Percentiles rank a stretch among this genome's conserved stretches.
These are phyloP conservation scores for Aquilaria malaccensis DNA, from an alignment of 345 rosid species.

Conservation along the genomic window DNA sequence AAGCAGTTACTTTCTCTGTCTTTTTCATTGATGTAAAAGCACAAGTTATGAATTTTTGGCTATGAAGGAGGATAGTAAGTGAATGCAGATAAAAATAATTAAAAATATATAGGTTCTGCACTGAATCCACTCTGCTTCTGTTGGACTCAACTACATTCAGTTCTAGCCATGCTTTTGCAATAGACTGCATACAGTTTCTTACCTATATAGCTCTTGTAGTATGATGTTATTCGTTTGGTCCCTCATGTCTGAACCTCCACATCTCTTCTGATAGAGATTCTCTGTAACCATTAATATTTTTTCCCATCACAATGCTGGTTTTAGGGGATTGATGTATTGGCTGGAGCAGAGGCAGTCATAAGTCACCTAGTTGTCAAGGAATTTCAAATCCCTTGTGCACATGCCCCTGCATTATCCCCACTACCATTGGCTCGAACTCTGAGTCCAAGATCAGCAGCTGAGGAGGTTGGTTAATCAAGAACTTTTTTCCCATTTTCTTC, in stretches of 20 bases:
- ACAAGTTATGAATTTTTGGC: background rate
- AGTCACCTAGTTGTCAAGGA: constrained; percentile 62
- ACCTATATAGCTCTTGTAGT: background rate
- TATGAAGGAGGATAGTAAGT: background rate
- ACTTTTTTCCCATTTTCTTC: too few species aligned
- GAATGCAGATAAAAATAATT: background rate
- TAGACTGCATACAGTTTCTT: background rate
- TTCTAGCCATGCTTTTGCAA: too few species aligned
- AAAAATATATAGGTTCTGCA: too few species aligned
- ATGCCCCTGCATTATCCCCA: constrained; percentile 55
- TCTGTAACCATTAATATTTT: background rate
- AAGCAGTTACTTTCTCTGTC: constrained; percentile 3
- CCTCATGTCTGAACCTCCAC: too few species aligned
- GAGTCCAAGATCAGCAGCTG: constrained; percentile 63
- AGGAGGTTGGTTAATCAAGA: constrained; percentile 40
- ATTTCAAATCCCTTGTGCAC: constrained; percentile 63
- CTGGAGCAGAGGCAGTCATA: constrained; percentile 65
- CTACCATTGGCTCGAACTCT: constrained; percentile 32
- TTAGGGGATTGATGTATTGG: constrained; percentile 54
- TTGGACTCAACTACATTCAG: too few species aligned
- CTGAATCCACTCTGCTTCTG: too few species aligned
- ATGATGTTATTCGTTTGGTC: background rate
- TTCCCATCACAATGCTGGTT: background rate
- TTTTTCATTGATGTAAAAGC: background rate
- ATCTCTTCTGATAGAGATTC: too few species aligned